Evolutionary conservation across 108 stramenopile genomes (phyloP).

Genomic region (Discostella pseudostelligera): DNA sequence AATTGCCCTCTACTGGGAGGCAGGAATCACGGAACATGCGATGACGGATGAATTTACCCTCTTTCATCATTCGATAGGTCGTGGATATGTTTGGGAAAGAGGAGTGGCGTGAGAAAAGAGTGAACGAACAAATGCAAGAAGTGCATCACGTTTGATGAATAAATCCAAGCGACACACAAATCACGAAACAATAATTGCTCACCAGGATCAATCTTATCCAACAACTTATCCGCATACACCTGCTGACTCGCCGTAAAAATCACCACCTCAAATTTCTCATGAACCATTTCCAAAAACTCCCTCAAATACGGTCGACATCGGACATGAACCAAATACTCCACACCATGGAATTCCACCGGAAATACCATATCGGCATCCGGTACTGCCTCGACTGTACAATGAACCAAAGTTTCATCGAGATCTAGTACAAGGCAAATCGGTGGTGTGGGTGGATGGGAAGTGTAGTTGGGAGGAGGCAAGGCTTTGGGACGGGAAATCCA

Average conservation of each 20-base stretch:
- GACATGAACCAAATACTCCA: constrained; percentile 87
- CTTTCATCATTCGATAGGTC: constrained; percentile 28
- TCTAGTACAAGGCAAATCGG: constrained; percentile 87
- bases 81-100: neutral
- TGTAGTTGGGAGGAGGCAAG: constrained; percentile 55
- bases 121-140: no score
- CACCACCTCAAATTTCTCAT: constrained; percentile 90
- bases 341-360: constrained; percentile 89
- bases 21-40: constrained; percentile 95
- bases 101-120: neutral
- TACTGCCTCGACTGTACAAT: constrained; percentile 92
- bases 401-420: constrained; percentile 97
- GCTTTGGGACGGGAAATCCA: constrained; percentile 43
- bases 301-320: constrained; percentile 82
- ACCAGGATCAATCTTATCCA: constrained; percentile 95
- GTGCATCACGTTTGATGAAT: no score
- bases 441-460: constrained; percentile 33
- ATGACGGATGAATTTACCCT: constrained; percentile 82
- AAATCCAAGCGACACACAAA: no score
- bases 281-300: constrained; percentile 75
- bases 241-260: constrained; percentile 95
- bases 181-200: constrained; percentile 27
- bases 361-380: constrained; percentile 87
- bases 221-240: constrained; percentile 92
- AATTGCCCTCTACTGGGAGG: constrained; percentile 86